phyloP scores from a whole-genome alignment of 352 stramenopile species.

The Phytophthora quininea region DNA sequence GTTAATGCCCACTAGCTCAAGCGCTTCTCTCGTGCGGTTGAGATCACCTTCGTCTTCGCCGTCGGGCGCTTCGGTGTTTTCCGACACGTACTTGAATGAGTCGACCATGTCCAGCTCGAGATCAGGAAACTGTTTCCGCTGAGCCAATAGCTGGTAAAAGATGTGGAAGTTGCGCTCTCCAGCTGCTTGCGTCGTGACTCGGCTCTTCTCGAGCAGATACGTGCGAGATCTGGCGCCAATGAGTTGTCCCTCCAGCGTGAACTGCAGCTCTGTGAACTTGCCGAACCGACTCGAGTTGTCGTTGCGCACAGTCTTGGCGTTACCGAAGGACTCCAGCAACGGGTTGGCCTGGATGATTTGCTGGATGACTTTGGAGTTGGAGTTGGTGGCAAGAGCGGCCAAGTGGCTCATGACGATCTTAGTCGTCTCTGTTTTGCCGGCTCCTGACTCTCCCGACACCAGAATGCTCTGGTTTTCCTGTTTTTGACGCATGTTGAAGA shows the following conservation, averaged over 20 bases:
- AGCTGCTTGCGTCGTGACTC: conserved; percentile 83
- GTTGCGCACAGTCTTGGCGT: conserved; percentile 87
- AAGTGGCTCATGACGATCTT: conserved; percentile 97
- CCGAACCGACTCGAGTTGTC: conserved; percentile 88
- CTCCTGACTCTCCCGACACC: conserved; percentile 94
- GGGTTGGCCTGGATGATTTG: conserved; percentile 95
- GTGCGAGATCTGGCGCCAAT: conserved; percentile 85
- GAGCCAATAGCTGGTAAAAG: conserved; percentile 92
- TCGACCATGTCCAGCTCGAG: conserved; percentile 50
- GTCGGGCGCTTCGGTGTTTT: conserved; percentile 30
- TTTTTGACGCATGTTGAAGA: conserved; percentile 78
- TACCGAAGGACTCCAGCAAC: conserved; percentile 87
- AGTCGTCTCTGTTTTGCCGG: conserved; percentile 97
- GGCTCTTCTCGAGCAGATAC: conserved; percentile 94
- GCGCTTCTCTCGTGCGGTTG: conserved; percentile 76
- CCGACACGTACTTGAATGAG: conserved; percentile 77
- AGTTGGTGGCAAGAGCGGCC: conserved; percentile 80
- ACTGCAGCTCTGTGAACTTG: conserved; percentile 90
- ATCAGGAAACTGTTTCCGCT: conserved; percentile 61
- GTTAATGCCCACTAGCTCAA: conserved; percentile 90
- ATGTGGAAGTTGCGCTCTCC: conserved; percentile 95
- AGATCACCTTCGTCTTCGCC: conserved; percentile 70
- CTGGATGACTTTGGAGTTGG: conserved; percentile 91
- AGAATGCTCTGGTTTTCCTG: conserved; percentile 95
- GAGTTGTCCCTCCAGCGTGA: conserved; percentile 70